A percentile compares a stretch with the other conserved stretches of the same genome.
phyloP scores from a whole-genome alignment of 805 yeast genomes.

The Groenewaldozyma salmanticensis region DNA sequence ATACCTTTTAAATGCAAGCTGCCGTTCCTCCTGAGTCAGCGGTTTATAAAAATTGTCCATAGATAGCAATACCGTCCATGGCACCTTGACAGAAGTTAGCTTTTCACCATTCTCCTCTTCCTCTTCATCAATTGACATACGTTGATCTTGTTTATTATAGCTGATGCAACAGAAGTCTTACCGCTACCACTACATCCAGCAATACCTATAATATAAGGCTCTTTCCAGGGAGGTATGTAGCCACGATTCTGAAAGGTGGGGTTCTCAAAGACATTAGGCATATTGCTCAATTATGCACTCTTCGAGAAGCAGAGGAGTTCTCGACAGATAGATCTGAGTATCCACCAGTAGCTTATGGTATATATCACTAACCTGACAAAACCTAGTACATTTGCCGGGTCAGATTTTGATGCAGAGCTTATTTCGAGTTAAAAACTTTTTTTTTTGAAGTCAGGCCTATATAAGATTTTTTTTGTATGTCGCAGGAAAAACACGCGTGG shows the following conservation, averaged over 20 bases:
- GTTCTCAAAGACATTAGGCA: no score
- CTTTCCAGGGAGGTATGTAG: conserved; percentile 80
- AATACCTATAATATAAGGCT: conserved; percentile 78
- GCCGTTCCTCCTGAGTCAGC: conserved; percentile 49
- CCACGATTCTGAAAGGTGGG: conserved; percentile 12
- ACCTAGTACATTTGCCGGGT: no score
- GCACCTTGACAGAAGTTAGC: conserved; percentile 43
- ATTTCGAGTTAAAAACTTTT: no score
- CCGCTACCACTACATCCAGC: conserved; percentile 83
- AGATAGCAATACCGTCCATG: conserved; percentile 88
- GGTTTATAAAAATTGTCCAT: conserved; percentile 88
- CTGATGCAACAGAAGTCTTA: conserved; percentile 82
- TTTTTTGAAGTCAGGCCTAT: no score
- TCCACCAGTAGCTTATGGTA: no score
- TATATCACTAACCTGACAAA: no score
- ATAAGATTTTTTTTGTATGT: no score
- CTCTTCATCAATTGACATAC: conserved; percentile 12
- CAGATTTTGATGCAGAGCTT: no score
- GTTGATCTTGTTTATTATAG: conserved; percentile 57
- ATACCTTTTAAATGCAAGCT: conserved; percentile 44
- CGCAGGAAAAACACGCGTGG: no score
- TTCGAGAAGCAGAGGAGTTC: no score
- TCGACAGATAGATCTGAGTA: no score
- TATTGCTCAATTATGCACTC: no score
- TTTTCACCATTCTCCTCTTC: not conserved